Evolutionary conservation across 2,329 filamentous ascomycete genomes (phyloP).

Genomic region (Daldinia sp.): DNA sequence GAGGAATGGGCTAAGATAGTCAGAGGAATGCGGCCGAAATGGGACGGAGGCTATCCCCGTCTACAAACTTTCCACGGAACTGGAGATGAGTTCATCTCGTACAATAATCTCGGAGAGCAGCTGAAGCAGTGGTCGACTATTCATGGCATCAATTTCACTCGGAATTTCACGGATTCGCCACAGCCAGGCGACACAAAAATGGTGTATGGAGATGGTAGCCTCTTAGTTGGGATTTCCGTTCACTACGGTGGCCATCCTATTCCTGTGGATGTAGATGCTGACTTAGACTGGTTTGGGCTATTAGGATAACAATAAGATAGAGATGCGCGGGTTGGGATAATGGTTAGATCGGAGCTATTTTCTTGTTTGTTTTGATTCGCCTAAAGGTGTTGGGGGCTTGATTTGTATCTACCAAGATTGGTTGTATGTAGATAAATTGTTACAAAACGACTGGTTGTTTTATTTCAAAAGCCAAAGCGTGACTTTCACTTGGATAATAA

Average conservation of each 20-base stretch:
- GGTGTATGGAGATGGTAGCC: slow-evolving; percentile 43
- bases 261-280: slow-evolving; percentile 36
- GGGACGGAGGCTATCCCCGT: slow-evolving; percentile 57
- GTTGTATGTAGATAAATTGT: too few species aligned
- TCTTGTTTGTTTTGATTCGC: background rate
- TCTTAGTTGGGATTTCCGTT: slow-evolving; percentile 42
- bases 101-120: slow-evolving; percentile 61
- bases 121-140: slow-evolving; percentile 60
- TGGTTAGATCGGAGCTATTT: background rate
- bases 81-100: slow-evolving; percentile 57
- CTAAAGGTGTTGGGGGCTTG: too few species aligned
- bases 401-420: too few species aligned
- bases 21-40: slow-evolving; percentile 56
- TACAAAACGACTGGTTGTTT: too few species aligned
- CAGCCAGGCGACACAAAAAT: slow-evolving; percentile 40
- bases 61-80: slow-evolving; percentile 64
- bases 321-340: background rate
- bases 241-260: slow-evolving; percentile 41
- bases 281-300: slow-evolving; percentile 35
- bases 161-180: slow-evolving; percentile 38
- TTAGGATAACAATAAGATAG: background rate
- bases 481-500: too few species aligned
- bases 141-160: slow-evolving; percentile 50
- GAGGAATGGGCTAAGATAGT: slow-evolving; percentile 41
- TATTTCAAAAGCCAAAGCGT: too few species aligned